These are phyloP conservation scores for Naegleria lovaniensis DNA, from an alignment of 208 protist species.

Conservation along the genomic window DNA sequence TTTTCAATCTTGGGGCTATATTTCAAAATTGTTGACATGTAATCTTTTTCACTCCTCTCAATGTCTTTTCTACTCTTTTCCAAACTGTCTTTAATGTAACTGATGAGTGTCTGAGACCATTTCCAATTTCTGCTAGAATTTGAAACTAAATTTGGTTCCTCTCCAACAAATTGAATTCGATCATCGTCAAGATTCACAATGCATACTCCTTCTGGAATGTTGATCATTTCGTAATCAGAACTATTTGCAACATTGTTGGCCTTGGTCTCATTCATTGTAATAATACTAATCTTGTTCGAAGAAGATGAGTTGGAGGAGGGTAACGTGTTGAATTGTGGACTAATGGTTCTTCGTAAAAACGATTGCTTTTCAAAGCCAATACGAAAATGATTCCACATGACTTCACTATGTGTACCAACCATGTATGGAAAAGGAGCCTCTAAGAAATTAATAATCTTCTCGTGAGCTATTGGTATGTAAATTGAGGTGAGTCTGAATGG, in stretches of 20 bases:
- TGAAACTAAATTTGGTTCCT: neutral
- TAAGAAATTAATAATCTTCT: neutral
- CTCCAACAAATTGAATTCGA: neutral
- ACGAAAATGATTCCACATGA: neutral
- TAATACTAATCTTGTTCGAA: neutral
- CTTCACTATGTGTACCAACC: neutral
- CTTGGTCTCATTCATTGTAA: neutral
- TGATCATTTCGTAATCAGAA: neutral
- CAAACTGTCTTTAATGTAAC: neutral
- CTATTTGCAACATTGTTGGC: neutral
- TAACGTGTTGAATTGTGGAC: neutral
- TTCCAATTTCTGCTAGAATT: neutral
- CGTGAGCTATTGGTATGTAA: neutral
- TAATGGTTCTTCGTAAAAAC: neutral
- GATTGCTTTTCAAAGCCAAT: neutral
- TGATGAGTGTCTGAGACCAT: neutral
- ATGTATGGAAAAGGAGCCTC: conserved; percentile 13
- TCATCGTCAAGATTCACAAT: neutral
- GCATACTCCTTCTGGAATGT: neutral
- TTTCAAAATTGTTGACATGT: neutral
- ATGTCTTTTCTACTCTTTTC: neutral
- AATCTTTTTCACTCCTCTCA: neutral
- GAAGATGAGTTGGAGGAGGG: neutral
- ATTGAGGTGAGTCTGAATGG: neutral
- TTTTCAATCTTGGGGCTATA: neutral